Evolutionary conservation across 1,139 yeast species (phyloP).

Genomic region (Wickerhamomyces sp.): DNA sequence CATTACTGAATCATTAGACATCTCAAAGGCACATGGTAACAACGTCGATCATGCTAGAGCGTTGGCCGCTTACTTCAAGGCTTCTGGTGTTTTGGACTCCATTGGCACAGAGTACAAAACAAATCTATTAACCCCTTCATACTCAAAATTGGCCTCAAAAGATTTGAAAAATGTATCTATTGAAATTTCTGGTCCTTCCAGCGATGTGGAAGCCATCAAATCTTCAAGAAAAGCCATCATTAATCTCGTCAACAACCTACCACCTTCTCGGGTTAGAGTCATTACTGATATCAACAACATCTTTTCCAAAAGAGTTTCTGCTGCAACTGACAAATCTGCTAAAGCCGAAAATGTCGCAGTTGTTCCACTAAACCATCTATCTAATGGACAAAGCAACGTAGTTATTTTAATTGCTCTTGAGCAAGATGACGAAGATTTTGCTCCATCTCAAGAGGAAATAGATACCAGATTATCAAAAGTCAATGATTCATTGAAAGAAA

Average conservation of each 20-base stretch:
- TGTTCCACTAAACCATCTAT: slow-evolving; percentile 45
- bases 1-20: slow-evolving; percentile 68
- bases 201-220: slow-evolving; percentile 39
- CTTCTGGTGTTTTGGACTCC: slow-evolving; percentile 43
- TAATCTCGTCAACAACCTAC: slow-evolving; percentile 61
- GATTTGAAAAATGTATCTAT: slow-evolving; percentile 32
- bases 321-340: slow-evolving; percentile 42
- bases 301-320: slow-evolving; percentile 45
- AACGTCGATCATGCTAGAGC: slow-evolving; percentile 71
- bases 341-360: slow-evolving; percentile 47
- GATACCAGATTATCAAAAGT: slow-evolving; percentile 43
- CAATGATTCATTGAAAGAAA: slow-evolving; percentile 44
- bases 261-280: slow-evolving; percentile 60
- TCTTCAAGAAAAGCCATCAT: slow-evolving; percentile 66
- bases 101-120: slow-evolving; percentile 41
- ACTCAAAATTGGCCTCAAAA: slow-evolving; percentile 32
- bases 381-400: slow-evolving; percentile 33
- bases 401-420: slow-evolving; percentile 45
- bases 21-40: slow-evolving; percentile 85
- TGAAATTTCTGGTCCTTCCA: slow-evolving; percentile 40
- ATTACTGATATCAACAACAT: slow-evolving; percentile 69
- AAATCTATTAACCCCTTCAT: slow-evolving; percentile 52
- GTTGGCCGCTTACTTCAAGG: slow-evolving; percentile 60
- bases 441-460: slow-evolving; percentile 46
- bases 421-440: slow-evolving; percentile 46